Evolutionary conservation across 306 rosid genomes (phyloP).

Genomic region (Abrus pulchellus): DNA sequence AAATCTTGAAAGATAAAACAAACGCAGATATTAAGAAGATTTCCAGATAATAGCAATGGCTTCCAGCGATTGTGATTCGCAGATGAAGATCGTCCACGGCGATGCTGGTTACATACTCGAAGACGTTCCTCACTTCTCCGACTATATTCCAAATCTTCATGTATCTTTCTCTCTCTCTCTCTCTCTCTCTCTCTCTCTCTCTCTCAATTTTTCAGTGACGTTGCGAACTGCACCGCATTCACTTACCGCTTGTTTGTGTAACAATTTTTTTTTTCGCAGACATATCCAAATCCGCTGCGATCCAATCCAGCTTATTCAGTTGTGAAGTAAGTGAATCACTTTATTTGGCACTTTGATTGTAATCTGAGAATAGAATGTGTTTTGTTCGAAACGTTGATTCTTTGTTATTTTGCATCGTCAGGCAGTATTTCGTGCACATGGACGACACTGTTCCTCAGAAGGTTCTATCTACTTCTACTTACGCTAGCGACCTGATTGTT

Average conservation of each 20-base stretch:
- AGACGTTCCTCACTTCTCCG: conserved; percentile 90
- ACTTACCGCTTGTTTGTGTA: background rate
- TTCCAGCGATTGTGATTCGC: conserved; percentile 45
- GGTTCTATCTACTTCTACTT: conserved; percentile 51
- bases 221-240: conserved; percentile 20
- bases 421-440: conserved; percentile 92
- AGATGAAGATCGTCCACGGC: conserved; percentile 65
- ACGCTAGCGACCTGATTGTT: conserved; percentile 12
- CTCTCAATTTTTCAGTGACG: background rate
- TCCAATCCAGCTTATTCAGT: conserved; percentile 97
- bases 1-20: background rate
- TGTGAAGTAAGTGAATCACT: conserved; percentile 71
- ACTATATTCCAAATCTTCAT: conserved; percentile 73
- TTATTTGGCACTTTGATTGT: background rate
- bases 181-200: background rate
- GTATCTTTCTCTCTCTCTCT: conserved; percentile 45
- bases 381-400: conserved; percentile 33
- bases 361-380: conserved; percentile 40
- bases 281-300: conserved; percentile 84
- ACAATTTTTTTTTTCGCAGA: conserved; percentile 57
- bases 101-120: conserved; percentile 76
- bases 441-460: conserved; percentile 87
- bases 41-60: conserved; percentile 45
- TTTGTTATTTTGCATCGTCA: conserved; percentile 42
- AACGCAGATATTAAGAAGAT: conserved; percentile 2